Evolutionary conservation across 106 monocot genomes (phyloP), one percentile per base, ranked within the genome.

Genomic region (Narthecium ossifragum): DNA sequence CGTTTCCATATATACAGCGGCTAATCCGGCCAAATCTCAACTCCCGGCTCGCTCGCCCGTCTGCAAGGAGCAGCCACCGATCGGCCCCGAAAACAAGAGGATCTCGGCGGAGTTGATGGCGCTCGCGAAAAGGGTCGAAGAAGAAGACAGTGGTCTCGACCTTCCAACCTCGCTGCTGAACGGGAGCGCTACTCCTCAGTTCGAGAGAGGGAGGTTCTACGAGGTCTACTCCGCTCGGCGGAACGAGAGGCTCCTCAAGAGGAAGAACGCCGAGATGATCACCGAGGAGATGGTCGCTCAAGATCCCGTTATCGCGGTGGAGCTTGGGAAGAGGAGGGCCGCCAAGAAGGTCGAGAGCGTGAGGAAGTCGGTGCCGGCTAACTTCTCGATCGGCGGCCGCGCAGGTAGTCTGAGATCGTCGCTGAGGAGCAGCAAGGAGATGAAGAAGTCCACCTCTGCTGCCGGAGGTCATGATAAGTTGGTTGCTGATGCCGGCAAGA

Each of bases 161-260:
- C 40, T 24, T 25, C 31, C 51, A 29, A 9, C 11, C 7, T 17
- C 26, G 10, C 28, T 23, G 17, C 10, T 30, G 68, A 40, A 29
- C 25, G 11, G 20, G 7, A 18, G 33, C 13, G 34, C 30, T 47
- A 27, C 74, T 3, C n/a, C 31, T 4, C 30, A 78, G 62, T 88
- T 88, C 31, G 73, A 83, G 43, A 72, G 79, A 34, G 88, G 88
- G 26, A 72, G 79, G 60, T 55, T 79, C 52, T 88, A 88, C 30
- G 79, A 83, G 18, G 21, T 73, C 17, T 88, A 88, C 70, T 73
- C 82, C 1, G 83, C 76, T 3, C 60, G 73, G 24, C 63, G 88
- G 50, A 79, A 88, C 60, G 78, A 83, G 68, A 54, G 88, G 73
- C 83, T 88, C 12, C 83, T 88, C 12, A 83, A 72, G 70, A 73